Evolutionary conservation across 2,329 filamentous ascomycete genomes (phyloP), one percentile per base, ranked within the genome.

Genomic region (Xylaria sp.): DNA sequence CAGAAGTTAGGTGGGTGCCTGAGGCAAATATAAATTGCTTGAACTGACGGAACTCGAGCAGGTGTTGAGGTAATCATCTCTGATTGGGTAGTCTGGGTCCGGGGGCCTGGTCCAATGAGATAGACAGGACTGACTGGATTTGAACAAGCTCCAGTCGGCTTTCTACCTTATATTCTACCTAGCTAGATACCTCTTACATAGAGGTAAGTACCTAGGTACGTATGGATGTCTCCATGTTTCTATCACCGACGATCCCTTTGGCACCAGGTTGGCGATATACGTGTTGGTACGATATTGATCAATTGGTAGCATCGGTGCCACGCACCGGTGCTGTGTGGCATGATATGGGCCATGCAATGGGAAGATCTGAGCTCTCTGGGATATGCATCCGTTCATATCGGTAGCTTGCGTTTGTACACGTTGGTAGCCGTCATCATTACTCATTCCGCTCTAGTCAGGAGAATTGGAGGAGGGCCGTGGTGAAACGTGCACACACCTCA

Each of bases 351-450:
- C 29, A 21, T 33, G 19, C 38, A 46, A 41, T 41, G 49, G 37
- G 51, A 44, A 27, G 33, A 47, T 37, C n/a, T 19, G 40, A 40
- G 21, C 37, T 49, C 23, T 38, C 31, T 17, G 38, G 49, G n/a
- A 44, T 51, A 27, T 40, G 33, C 21, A 25, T 31, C n/a, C n/a
- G 46, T 38, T 51, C 57, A 13, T 29, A 40, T 55, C 60, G 55
- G 63, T 29, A 52, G 43, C 56, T 55, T 67, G 62, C 64, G 4
- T 53, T 63, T 59, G 64, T 60, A 60, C 49, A 64, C 19, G 64
- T 53, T 29, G 53, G 37, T 56, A 62, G 44, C 64, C 64, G 62
- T 58, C 7, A 35, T 47, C 35, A n/a, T 37, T 21, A 41, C 38
- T 27, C 7, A 9, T 40, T 23, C 48, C 37, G 23, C 33, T 21